These are phyloP conservation scores for Suillus spraguei DNA, from an alignment of 768 basidiomycete species.

Conservation along the genomic window DNA sequence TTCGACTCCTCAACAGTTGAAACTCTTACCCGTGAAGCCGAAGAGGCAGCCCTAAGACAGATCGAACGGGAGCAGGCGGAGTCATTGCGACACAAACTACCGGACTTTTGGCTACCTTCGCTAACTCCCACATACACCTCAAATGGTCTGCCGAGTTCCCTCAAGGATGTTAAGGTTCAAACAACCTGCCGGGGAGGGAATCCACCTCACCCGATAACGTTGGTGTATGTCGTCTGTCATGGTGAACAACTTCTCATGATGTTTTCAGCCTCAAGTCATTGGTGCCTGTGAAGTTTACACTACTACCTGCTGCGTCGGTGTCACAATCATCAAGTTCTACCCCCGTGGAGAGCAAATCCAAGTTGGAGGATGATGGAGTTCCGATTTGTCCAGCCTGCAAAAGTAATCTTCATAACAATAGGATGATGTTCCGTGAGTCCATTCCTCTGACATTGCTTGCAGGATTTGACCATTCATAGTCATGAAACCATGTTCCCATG, in stretches of 20 bases:
- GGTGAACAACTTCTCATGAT: conserved; percentile 11
- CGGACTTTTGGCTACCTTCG: conserved; percentile 97
- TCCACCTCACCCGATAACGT: conserved; percentile 80
- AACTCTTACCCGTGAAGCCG: conserved; percentile 73
- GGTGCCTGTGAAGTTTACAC: conserved; percentile 78
- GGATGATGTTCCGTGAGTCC: conserved; percentile 65
- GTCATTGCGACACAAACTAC: conserved; percentile 82
- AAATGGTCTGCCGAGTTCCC: conserved; percentile 58
- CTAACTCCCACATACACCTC: conserved; percentile 82
- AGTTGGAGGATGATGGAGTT: conserved; percentile 56
- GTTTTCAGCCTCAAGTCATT: conserved; percentile 74
- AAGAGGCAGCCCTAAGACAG: conserved; percentile 80
- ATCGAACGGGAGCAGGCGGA: conserved; percentile 89
- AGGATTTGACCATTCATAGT: conserved; percentile 42
- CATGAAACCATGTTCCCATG: conserved; percentile 87
- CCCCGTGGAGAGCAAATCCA: conserved; percentile 40
- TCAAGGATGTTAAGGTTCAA: conserved; percentile 83
- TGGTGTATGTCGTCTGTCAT: conserved; percentile 41
- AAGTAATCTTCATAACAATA: conserved; percentile 78
- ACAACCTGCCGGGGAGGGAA: conserved; percentile 86
- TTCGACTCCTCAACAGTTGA: conserved; percentile 78
- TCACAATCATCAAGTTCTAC: conserved; percentile 42
- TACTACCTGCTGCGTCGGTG: conserved; percentile 42
- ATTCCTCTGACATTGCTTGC: neutral
- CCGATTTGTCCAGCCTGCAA: conserved; percentile 90